These are phyloP conservation scores for Colletotrichum kahawae DNA, from an alignment of 2,329 filamentous ascomycete species.

Conservation along the genomic window DNA sequence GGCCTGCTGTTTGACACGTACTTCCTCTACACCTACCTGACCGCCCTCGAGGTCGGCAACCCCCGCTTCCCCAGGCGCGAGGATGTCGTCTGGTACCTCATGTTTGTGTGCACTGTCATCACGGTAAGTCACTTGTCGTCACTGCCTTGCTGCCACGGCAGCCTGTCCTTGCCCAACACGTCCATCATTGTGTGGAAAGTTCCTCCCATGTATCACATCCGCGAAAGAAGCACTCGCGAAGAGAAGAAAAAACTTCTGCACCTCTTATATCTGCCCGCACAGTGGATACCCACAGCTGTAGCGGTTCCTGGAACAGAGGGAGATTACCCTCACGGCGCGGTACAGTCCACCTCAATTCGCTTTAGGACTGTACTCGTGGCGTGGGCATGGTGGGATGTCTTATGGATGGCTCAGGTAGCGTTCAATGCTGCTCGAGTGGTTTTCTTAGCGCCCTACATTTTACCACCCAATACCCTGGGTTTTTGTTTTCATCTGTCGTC, in stretches of 20 bases:
- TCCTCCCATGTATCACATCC: neutral
- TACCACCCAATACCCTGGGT: conserved; percentile 24
- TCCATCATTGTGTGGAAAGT: conserved; percentile 2
- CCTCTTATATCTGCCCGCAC: conserved; percentile 81
- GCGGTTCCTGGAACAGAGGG: conserved; percentile 85
- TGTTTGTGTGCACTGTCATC: conserved; percentile 74
- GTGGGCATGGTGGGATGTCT: conserved; percentile 78
- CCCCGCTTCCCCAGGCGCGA: conserved; percentile 76
- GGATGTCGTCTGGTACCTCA: conserved; percentile 80
- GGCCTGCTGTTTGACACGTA: conserved; percentile 76
- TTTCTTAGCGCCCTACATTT: conserved; percentile 68
- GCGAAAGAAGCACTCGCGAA: neutral
- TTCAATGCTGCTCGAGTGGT: conserved; percentile 63
- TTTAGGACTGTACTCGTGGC: conserved; percentile 66
- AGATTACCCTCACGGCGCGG: conserved; percentile 74
- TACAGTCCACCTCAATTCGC: conserved; percentile 67
- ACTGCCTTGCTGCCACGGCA: conserved; percentile 5
- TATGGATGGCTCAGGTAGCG: conserved; percentile 70
- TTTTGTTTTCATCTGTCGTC: conserved; percentile 19
- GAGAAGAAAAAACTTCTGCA: conserved; percentile 11
- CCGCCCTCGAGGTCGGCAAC: conserved; percentile 73
- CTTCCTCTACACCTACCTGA: conserved; percentile 77
- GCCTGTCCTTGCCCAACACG: neutral
- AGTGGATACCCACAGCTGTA: conserved; percentile 73
- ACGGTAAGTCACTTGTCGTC: conserved; percentile 68